A percentile compares a stretch with the other conserved stretches of the same genome.
These are phyloP conservation scores for Leccinum uliginosum DNA, from an alignment of 768 basidiomycete species.

Conservation along the genomic window DNA sequence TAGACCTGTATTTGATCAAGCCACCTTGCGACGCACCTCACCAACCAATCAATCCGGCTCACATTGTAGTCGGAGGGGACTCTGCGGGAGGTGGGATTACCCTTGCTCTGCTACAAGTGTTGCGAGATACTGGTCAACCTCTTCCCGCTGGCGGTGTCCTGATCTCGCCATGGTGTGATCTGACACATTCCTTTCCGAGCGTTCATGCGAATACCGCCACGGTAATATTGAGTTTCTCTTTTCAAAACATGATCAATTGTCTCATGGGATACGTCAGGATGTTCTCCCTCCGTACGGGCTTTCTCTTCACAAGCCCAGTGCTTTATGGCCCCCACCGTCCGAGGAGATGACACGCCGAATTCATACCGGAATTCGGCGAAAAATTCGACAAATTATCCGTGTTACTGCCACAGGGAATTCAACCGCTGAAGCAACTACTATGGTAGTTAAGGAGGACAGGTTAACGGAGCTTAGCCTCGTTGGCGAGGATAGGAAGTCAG, in stretches of 20 bases:
- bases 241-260: not conserved
- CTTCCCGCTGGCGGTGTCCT: conserved; percentile 83
- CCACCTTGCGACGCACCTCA: conserved; percentile 81
- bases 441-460: conserved; percentile 4
- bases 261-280: conserved; percentile 46
- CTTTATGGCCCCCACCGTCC: conserved; percentile 72
- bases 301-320: conserved; percentile 74
- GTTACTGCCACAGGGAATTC: conserved; percentile 24
- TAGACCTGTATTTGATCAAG: conserved; percentile 85
- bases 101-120: conserved; percentile 77
- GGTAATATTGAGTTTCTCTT: conserved; percentile 37
- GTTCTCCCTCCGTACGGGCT: conserved; percentile 74
- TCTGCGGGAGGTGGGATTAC: conserved; percentile 90
- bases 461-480: conserved; percentile 8
- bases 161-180: conserved; percentile 89
- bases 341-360: conserved; percentile 57
- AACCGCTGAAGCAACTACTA: not conserved
- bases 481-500: conserved; percentile 4
- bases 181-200: conserved; percentile 95
- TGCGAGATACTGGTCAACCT: conserved; percentile 82
- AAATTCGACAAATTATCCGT: conserved; percentile 54
- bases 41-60: conserved; percentile 70
- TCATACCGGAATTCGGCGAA: conserved; percentile 54
- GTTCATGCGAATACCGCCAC: conserved; percentile 81
- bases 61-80: conserved; percentile 85